Base-by-base conservation (phyloP, 768 basidiomycete species). In the Russula brevipes region DNA sequence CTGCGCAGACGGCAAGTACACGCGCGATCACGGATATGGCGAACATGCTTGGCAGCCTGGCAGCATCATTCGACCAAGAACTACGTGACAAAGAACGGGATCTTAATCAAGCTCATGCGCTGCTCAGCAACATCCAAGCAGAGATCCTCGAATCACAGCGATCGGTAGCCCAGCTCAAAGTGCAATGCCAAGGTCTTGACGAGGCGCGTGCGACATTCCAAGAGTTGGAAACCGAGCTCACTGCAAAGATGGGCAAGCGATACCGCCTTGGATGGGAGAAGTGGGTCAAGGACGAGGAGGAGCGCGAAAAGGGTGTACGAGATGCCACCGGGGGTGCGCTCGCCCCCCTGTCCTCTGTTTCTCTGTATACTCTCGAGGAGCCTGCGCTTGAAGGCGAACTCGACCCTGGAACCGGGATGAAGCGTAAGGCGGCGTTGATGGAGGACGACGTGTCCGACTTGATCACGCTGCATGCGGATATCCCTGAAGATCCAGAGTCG, bases 261-360 rank as follows among this genome's bases (percentile, higher is more conserved):
- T 93, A 92, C 76, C 82, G 90, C 54, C 71, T 88, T 31, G 96
- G 94, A 2, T 98, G 89, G 87, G 92, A 96, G 72, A 91, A 89
- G 69, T 98, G 96, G 94, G 76, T 90, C 24, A 86, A 86, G 67
- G 88, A 89, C 60, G 91, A 98, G 76, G 88, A 91, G 71, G 77
- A 77, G 39, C 81, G 94, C 33, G 93, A 96, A 75, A 82, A 78
- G 64, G 73, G 74, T 1, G 85, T 91, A 66, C 82, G 87, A 53
- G 84, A 84, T 45, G 83, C 78, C 2, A 81, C 83, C 0, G 80
- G 81, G 55, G 89, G 88, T 5, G 77, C 82, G 54, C 74, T 86
- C 59, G 73, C 74, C 8, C 66, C 59, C 12, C 74, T 80, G 52
- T 81, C 79, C 17, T 75, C 76, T 50, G 74, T 76, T 19, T 81